A percentile compares a stretch with the other conserved stretches of the same genome.
phyloP scores from a whole-genome alignment of 768 basidiomycete genomes.

The Phaeotremella skinneri region DNA sequence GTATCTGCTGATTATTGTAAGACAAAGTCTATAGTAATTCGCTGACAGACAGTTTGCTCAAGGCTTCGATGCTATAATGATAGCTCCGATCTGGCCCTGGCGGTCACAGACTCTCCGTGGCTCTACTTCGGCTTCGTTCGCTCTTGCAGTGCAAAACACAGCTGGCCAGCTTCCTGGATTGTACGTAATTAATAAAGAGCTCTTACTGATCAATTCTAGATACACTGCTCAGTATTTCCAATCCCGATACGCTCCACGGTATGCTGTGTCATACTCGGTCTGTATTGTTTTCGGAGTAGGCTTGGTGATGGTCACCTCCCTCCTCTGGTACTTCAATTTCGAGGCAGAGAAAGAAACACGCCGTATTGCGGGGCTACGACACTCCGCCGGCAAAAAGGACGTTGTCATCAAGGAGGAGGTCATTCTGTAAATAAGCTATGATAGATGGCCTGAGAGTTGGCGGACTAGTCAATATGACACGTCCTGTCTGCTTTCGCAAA shows the following conservation, averaged over 20 bases:
- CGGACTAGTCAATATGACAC: too few species aligned
- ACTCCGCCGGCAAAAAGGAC: conserved; percentile 15
- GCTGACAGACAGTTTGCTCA: background rate
- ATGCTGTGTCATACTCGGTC: conserved; percentile 29
- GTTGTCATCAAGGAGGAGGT: conserved; percentile 5
- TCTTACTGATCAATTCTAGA: background rate
- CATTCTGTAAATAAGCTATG: background rate
- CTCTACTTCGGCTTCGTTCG: conserved; percentile 29
- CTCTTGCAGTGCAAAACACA: conserved; percentile 29
- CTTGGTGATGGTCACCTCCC: background rate
- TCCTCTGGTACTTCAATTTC: conserved; percentile 22
- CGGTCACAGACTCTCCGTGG: conserved; percentile 29
- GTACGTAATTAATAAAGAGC: conserved; percentile 3
- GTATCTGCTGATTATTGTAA: conserved; percentile 32
- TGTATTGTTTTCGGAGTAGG: conserved; percentile 22
- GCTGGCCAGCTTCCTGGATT: conserved; percentile 13
- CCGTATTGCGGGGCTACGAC: conserved; percentile 13
- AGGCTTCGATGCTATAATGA: conserved; percentile 2
- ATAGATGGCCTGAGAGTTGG: too few species aligned
- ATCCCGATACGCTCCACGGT: conserved; percentile 33
- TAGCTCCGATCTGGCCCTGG: conserved; percentile 20
- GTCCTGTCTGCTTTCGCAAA: too few species aligned
- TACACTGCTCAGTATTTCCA: conserved; percentile 38
- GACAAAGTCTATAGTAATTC: background rate
- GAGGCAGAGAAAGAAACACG: conserved; percentile 28